Evolutionary conservation across 2,329 filamentous ascomycete genomes (phyloP).

Genomic region (Berkeleyomyces basicola): DNA sequence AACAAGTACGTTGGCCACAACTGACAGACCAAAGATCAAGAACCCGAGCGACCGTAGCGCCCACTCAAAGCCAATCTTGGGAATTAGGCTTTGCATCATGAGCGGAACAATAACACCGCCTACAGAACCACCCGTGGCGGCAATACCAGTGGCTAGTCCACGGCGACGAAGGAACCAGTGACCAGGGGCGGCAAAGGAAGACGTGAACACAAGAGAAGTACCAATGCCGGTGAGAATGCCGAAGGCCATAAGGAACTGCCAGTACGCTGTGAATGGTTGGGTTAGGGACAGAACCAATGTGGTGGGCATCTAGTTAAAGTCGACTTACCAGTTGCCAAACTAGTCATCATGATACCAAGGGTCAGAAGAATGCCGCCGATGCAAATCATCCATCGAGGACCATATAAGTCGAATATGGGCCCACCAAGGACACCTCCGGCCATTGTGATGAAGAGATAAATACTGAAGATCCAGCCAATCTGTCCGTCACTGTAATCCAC

Average conservation of each 20-base stretch:
- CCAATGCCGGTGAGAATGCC: conserved; percentile 57
- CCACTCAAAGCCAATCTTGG: conserved; percentile 33
- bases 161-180: conserved; percentile 65
- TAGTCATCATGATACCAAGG: conserved; percentile 47
- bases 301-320: not conserved
- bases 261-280: conserved; percentile 35
- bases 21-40: conserved; percentile 30
- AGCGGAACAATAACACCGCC: conserved; percentile 50
- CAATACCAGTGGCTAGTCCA: conserved; percentile 65
- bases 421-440: conserved; percentile 71
- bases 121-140: conserved; percentile 47
- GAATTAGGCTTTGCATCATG: conserved; percentile 28
- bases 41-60: conserved; percentile 33
- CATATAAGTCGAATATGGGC: conserved; percentile 62
- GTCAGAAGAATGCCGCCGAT: conserved; percentile 46
- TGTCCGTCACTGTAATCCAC: conserved; percentile 45
- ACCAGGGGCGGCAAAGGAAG: conserved; percentile 55
- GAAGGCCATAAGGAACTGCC: conserved; percentile 66
- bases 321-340: conserved; percentile 40
- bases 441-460: conserved; percentile 68
- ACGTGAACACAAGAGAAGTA: conserved; percentile 61
- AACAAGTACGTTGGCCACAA: conserved; percentile 32
- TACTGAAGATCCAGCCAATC: conserved; percentile 74
- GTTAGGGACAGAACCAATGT: not conserved
- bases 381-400: conserved; percentile 50